Conservation (phyloP, 345 rosid genomes). For the Brassica napus region DNA sequence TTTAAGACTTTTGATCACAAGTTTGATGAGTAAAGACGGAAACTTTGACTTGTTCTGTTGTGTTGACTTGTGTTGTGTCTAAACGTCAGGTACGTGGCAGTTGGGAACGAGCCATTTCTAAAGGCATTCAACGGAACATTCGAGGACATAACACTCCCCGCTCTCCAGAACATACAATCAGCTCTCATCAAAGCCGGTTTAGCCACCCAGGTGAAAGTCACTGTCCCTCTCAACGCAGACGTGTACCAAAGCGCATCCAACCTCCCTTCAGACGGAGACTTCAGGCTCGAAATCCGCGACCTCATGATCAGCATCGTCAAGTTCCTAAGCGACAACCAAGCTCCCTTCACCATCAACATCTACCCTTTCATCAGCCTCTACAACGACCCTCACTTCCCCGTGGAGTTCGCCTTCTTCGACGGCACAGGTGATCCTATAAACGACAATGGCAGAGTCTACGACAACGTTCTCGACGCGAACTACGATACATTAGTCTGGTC, state of each 20-base stretch:
- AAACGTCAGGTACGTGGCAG: constrained; percentile 58
- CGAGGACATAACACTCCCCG: constrained; percentile 54
- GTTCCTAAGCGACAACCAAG: constrained; percentile 55
- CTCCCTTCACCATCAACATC: constrained; percentile 60
- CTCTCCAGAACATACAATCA: constrained; percentile 63
- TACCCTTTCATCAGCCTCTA: constrained; percentile 77
- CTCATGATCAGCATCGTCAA: constrained; percentile 53
- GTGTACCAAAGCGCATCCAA: constrained; percentile 50
- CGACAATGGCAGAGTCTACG: constrained; percentile 56
- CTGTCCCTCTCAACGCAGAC: constrained; percentile 67
- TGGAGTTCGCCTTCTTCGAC: constrained; percentile 67
- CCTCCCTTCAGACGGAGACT: constrained; percentile 60
- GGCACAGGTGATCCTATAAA: constrained; percentile 44
- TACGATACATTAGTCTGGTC: constrained; percentile 64
- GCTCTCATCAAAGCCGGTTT: constrained; percentile 70
- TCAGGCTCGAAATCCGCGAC: constrained; percentile 56
- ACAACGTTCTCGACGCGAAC: constrained; percentile 69
- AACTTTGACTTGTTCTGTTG: too few relatives aligned
- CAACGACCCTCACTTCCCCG: constrained; percentile 56
- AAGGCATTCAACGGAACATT: constrained; percentile 53
- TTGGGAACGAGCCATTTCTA: constrained; percentile 73
- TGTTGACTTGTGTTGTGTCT: background rate
- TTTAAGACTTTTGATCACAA: too few relatives aligned
- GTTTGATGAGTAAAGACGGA: too few relatives aligned
- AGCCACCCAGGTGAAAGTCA: constrained; percentile 55